phyloP scores from a whole-genome alignment of 495 filamentous ascomycete genomes.

The Cairneyella variabilis region DNA sequence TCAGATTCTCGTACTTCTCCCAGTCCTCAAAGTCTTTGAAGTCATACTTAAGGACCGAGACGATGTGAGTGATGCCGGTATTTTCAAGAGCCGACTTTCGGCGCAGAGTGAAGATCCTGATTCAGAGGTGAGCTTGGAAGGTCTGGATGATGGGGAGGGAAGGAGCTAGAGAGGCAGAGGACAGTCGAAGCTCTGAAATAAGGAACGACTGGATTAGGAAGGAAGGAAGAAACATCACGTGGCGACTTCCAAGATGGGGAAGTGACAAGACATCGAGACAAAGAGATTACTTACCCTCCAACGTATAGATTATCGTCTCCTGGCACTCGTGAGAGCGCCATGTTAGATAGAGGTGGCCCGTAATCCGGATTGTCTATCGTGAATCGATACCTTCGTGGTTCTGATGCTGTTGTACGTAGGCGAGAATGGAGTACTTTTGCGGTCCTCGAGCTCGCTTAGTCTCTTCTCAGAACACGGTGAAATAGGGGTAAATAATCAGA shows the following conservation, averaged over 20 bases:
- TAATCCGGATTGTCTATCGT: constrained; percentile 25
- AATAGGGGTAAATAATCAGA: neutral
- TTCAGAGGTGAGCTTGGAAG: neutral
- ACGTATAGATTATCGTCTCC: constrained; percentile 76
- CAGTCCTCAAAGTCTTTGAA: constrained; percentile 46
- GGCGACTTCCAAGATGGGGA: neutral
- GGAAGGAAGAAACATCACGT: neutral
- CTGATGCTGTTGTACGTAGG: too few species aligned
- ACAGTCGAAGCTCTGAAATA: too few species aligned
- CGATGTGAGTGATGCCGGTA: constrained; percentile 80
- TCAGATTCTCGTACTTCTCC: constrained; percentile 61
- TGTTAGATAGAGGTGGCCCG: constrained; percentile 16
- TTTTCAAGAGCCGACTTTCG: constrained; percentile 61
- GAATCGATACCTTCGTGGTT: too few species aligned
- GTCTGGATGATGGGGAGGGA: neutral
- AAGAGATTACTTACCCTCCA: constrained; percentile 64
- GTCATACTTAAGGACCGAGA: constrained; percentile 69
- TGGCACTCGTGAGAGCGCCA: constrained; percentile 45
- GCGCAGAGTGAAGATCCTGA: constrained; percentile 64
- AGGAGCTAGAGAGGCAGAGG: neutral
- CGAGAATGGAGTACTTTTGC: too few species aligned
- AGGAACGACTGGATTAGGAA: neutral
- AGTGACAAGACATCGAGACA: neutral
- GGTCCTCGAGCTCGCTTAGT: too few species aligned
- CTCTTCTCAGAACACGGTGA: too few species aligned